Base-by-base conservation (phyloP, 1,139 yeast genomes). In the Debaryomyces nepalensis region DNA sequence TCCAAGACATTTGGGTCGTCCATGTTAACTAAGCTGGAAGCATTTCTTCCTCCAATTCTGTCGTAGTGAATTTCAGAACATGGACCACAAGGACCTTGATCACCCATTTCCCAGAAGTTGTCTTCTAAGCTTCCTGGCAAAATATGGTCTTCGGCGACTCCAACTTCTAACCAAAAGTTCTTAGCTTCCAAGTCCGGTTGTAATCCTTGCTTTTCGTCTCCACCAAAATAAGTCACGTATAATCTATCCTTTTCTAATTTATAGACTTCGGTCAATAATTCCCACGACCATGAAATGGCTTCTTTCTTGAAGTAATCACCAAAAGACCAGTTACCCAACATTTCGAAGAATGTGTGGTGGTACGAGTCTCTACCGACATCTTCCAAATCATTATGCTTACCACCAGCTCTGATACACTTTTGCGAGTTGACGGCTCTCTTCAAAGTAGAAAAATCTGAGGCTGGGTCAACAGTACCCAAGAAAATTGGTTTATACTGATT, bases 41-140 rank as follows among this genome's bases (percentile, higher is more conserved):
- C 99, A 60, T 93, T 91, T 73, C 99, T 82, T 43, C 97, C 97
- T 49, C 99, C 99, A 51, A 93, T 89, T 69, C 99, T 83, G 66
- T 93, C 99, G 66, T 89, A 93, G 67, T 93, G 99, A 55, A 93
- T 80, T 68, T 93, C 99, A 14, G 96, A 87, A 72, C 99, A 95
- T 39, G 99, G 99, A 50, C 99, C 99, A 75, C 99, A 93, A 35
- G 99, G 99, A 52, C 99, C 99, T 72, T 91, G 98, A 62, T 95
- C 99, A 55, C 99, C 99, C 99, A 93, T 93, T 74, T 95, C 99
- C 99, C 99, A 93, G 67, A 93, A 93, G 72, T 93, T 93, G 64
- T 93, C 99, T 62, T 83, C 75, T 42, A 84, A 87, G 52, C 83
- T 74, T 45, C 99, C 99, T 18, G 97, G 96, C 53, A 93, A 73